phyloP scores from a whole-genome alignment of 116 monocot species.

The Dioscorea cayenensis region DNA sequence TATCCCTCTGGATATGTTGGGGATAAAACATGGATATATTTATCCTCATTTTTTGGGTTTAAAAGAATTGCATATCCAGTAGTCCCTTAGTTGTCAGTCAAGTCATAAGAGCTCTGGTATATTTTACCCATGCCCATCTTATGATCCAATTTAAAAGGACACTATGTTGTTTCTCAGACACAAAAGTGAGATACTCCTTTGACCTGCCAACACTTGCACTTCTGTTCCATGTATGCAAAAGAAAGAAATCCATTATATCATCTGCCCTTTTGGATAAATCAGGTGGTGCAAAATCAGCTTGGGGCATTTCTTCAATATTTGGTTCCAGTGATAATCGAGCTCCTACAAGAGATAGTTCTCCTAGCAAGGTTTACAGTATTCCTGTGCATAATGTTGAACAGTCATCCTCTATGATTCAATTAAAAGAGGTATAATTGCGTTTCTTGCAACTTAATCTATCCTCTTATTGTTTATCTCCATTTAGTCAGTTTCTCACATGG shows the following conservation, averaged over 20 bases:
- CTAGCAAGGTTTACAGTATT: constrained; percentile 32
- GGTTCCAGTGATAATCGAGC: constrained; percentile 59
- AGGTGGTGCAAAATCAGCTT: constrained; percentile 57
- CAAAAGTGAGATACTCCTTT: no score
- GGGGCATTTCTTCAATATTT: constrained; percentile 93
- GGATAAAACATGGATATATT: no score
- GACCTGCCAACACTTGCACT: neutral
- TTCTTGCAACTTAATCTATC: neutral
- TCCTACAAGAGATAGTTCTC: constrained; percentile 39
- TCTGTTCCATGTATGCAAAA: neutral
- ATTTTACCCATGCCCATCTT: no score
- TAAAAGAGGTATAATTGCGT: constrained; percentile 61
- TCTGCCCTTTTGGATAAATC: neutral
- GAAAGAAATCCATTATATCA: neutral
- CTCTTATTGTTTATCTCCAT: constrained; percentile 1
- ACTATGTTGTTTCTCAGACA: no score
- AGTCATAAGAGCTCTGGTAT: no score
- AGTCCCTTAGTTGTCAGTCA: no score
- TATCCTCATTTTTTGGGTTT: no score
- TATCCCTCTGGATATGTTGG: no score
- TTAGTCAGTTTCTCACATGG: neutral
- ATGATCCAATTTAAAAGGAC: no score
- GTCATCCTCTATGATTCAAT: constrained; percentile 62
- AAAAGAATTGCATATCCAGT: no score
- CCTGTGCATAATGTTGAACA: constrained; percentile 44